Base-by-base conservation (phyloP, 345 rosid species). In the Eutrema yunnanense region DNA sequence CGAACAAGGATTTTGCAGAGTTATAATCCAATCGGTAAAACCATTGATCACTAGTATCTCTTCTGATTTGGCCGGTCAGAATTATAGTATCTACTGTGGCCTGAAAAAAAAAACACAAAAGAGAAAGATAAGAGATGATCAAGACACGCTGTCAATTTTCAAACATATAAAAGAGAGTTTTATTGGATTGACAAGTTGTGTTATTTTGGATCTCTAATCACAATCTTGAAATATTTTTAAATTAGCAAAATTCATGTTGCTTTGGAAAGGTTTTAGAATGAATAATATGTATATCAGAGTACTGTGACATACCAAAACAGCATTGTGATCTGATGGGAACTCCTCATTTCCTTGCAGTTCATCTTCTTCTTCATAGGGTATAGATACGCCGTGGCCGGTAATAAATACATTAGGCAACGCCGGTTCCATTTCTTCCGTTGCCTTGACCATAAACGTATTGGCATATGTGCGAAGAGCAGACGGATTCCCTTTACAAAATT, bases 401-500 rank as follows among this genome's bases (percentile, higher is more conserved):
- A n/a, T n/a, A n/a, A n/a, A n/a, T n/a, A n/a, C n/a, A n/a, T n/a
- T 29, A 48, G 52, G 52, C 52, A 48, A 19, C 11, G 12, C 52
- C 29, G 29, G 43, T 37, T 34, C 33, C 41, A 4, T 14, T 8
- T 44, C 10, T 14, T 6, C 4, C 4, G 2, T 3, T 27, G 11
- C 13, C 52, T 33, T 14, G 12, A 5, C 13, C 61, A 8, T 53
- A 1, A 67, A 14, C 44, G 38, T 9, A 9, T 40, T 10, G 9
- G 61, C 61, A 52, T 4, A 4, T 37, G n/a, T 4, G 3, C 71
- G 60, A 13, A 83, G 63, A n/a, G 74, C 69, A 22, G 58, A 10
- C 1, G 81, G 86, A 8, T 75, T 53, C 41, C 72, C 61, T 2
- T 30, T 1, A 30, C 0, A 49, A 51, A 3, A 1, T 53, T 67